Conservation (phyloP, 75 land plant species). For the Sequoia sempervirens region DNA sequence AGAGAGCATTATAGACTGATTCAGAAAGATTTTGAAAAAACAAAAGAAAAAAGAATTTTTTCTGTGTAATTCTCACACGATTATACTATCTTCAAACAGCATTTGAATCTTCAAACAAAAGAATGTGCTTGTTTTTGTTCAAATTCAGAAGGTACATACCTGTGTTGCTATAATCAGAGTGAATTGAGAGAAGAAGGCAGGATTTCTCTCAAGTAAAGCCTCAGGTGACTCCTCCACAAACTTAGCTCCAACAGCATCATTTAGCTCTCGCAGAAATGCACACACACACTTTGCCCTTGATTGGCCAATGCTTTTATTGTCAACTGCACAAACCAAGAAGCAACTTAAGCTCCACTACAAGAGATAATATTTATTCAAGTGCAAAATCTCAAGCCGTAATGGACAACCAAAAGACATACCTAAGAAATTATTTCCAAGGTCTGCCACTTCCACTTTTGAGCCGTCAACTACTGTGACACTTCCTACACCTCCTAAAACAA, state of each 20-base stretch:
- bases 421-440: constrained; percentile 93
- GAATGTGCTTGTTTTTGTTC: background rate
- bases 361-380: background rate
- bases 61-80: background rate
- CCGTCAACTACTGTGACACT: constrained; percentile 86
- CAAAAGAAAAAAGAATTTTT: background rate
- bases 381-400: background rate
- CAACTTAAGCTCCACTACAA: background rate
- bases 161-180: constrained; percentile 93
- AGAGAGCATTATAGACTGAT: background rate
- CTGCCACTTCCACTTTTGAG: constrained; percentile 61
- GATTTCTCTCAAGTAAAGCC: constrained; percentile 64
- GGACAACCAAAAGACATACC: constrained; percentile 31
- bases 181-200: constrained; percentile 81
- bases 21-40: background rate
- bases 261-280: constrained; percentile 80
- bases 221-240: constrained; percentile 90
- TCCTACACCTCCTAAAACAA: constrained; percentile 95
- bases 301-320: constrained; percentile 70
- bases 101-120: background rate
- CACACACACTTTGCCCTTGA: constrained; percentile 89
- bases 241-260: constrained; percentile 87
- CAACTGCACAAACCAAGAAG: constrained; percentile 43
- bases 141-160: constrained; percentile 26
- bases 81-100: background rate